Evolutionary conservation across 176 grass and related monocot genomes (phyloP).

Genomic region (Bromus sterilis): DNA sequence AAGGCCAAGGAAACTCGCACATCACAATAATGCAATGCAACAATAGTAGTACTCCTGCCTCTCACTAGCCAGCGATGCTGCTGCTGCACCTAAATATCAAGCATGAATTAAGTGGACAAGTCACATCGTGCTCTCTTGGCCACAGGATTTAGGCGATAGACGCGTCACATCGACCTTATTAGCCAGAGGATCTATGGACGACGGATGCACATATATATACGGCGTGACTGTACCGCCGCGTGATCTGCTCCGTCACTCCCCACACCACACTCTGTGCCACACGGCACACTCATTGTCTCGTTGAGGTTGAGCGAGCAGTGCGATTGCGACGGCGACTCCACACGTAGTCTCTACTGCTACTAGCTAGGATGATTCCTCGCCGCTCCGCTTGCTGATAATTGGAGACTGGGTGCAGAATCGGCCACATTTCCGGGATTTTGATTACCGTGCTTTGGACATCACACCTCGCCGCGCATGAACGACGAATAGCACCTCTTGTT

Average conservation of each 20-base stretch:
- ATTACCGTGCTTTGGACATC: not conserved
- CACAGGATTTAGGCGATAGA: not conserved
- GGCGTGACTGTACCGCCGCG: constrained; percentile 1
- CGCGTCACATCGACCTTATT: not conserved
- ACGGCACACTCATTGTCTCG: not conserved
- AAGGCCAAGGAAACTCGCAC: not conserved
- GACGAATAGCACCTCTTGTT: not conserved
- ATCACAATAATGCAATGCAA: not conserved
- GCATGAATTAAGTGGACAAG: not conserved
- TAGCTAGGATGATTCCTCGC: no score
- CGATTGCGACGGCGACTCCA: not conserved
- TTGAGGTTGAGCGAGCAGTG: not conserved
- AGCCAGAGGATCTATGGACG: not conserved
- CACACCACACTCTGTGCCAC: not conserved
- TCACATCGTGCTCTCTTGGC: not conserved
- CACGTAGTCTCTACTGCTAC: no score
- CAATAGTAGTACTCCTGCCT: not conserved
- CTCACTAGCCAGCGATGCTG: not conserved
- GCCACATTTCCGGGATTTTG: not conserved
- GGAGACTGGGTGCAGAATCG: no score
- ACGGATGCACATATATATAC: not conserved
- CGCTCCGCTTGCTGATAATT: no score
- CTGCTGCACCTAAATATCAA: not conserved
- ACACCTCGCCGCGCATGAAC: not conserved
- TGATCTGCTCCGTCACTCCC: not conserved